These are phyloP conservation scores for Salix exigua DNA, from an alignment of 345 rosid genomes.

Conservation along the genomic window DNA sequence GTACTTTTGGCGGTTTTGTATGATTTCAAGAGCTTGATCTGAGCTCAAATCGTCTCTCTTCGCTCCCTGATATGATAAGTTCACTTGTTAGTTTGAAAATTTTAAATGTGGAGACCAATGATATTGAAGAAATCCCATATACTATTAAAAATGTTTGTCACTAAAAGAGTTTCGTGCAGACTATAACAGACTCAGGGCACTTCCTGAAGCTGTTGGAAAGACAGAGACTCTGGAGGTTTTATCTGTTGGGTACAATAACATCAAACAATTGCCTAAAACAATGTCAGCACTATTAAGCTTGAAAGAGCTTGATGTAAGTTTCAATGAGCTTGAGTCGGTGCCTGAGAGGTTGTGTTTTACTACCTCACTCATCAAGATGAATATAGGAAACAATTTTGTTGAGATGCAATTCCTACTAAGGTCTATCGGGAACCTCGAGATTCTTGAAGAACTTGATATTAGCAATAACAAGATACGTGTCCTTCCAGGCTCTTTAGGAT, in stretches of 20 bases:
- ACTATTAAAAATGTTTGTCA: constrained; percentile 65
- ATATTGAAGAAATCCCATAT: constrained; percentile 84
- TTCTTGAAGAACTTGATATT: constrained; percentile 86
- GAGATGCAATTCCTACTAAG: constrained; percentile 75
- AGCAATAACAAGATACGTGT: constrained; percentile 91
- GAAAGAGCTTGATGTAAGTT: constrained; percentile 87
- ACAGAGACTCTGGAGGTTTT: constrained; percentile 65
- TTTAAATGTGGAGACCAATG: constrained; percentile 73
- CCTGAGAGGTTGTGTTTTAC: constrained; percentile 95
- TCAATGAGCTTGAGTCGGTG: constrained; percentile 92
- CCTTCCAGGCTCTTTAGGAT: constrained; percentile 82
- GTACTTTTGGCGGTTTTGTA: constrained; percentile 51
- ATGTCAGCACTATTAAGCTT: constrained; percentile 73
- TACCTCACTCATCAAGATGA: constrained; percentile 77
- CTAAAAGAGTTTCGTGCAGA: constrained; percentile 75
- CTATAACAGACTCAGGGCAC: constrained; percentile 92
- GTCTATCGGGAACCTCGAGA: constrained; percentile 90
- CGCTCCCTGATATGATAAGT: constrained; percentile 67
- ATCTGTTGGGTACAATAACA: constrained; percentile 78
- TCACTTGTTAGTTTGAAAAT: constrained; percentile 62
- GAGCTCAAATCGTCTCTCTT: constrained; percentile 68
- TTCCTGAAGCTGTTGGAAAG: constrained; percentile 97
- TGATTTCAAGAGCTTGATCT: constrained; percentile 81
- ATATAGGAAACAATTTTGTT: constrained; percentile 90
- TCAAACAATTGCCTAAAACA: constrained; percentile 84